phyloP scores from a whole-genome alignment of 1,284 basidiomycete genomes.

The Pseudozyma pruni region DNA sequence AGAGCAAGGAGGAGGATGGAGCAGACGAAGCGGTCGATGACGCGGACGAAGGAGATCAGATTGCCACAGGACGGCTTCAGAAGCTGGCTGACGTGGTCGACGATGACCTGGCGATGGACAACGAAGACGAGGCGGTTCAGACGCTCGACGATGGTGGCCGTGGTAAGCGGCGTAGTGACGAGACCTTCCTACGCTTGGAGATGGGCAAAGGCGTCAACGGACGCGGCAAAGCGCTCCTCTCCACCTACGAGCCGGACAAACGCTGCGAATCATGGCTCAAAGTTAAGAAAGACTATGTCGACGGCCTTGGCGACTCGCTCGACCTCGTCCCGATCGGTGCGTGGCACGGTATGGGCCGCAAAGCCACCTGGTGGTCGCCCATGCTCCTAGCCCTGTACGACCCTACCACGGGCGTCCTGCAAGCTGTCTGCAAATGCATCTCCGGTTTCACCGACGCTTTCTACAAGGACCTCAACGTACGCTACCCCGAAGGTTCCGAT shows the following conservation, averaged over 20 bases:
- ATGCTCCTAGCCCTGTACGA: slow-evolving; percentile 84
- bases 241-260: slow-evolving; percentile 83
- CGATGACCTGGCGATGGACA: slow-evolving; percentile 55
- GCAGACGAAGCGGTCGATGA: slow-evolving; percentile 4
- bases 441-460: slow-evolving; percentile 87
- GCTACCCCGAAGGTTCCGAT: slow-evolving; percentile 36
- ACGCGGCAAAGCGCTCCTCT: slow-evolving; percentile 78
- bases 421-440: slow-evolving; percentile 69
- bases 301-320: slow-evolving; percentile 72
- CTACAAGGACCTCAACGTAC: slow-evolving; percentile 72
- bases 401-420: slow-evolving; percentile 75
- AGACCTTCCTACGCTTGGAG: neutral
- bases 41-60: neutral
- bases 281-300: slow-evolving; percentile 80
- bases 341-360: slow-evolving; percentile 92
- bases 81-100: slow-evolving; percentile 56
- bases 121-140: slow-evolving; percentile 42
- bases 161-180: neutral
- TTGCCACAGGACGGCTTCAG: slow-evolving; percentile 57
- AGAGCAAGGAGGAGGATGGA: slow-evolving; percentile 59
- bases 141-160: slow-evolving; percentile 17
- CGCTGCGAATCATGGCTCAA: slow-evolving; percentile 69
- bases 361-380: slow-evolving; percentile 92
- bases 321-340: slow-evolving; percentile 70
- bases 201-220: slow-evolving; percentile 58